phyloP scores from a whole-genome alignment of 106 monocot species.

The Xerophyta viscosa region DNA sequence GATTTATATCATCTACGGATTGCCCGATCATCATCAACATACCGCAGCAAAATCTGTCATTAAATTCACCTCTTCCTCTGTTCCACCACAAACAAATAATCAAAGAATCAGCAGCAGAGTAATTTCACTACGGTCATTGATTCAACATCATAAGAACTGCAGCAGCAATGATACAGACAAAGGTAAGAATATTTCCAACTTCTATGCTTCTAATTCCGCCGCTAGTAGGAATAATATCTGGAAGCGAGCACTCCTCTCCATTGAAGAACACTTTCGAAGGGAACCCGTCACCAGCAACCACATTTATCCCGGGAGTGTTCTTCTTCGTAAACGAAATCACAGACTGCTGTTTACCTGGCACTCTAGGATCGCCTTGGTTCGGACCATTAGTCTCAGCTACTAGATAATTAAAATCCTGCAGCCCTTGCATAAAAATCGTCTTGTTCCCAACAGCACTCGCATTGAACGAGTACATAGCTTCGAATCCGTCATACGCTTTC shows the following conservation, averaged over 20 bases:
- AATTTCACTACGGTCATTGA: conserved; percentile 11
- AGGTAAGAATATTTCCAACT: conserved; percentile 4
- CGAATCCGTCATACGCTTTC: conserved; percentile 47
- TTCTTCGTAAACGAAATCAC: conserved; percentile 70
- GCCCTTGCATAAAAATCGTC: conserved; percentile 63
- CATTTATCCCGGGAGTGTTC: conserved; percentile 47
- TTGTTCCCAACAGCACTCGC: conserved; percentile 31
- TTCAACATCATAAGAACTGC: conserved; percentile 12
- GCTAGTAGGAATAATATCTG: conserved; percentile 25
- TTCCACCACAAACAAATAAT: too few relatives aligned
- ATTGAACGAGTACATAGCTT: conserved; percentile 58
- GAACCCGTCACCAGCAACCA: conserved; percentile 49
- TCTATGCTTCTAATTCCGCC: conserved; percentile 11
- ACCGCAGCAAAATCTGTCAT: too few relatives aligned
- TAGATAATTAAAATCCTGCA: conserved; percentile 49
- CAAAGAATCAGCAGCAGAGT: conserved; percentile 28
- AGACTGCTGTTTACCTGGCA: conserved; percentile 75
- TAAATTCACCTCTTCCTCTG: too few relatives aligned
- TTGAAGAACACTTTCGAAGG: conserved; percentile 58
- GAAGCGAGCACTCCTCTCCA: conserved; percentile 70
- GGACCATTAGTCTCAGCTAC: conserved; percentile 30
- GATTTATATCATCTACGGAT: neutral
- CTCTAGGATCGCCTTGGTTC: conserved; percentile 32
- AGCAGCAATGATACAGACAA: conserved; percentile 5
- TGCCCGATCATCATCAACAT: neutral